These are phyloP conservation scores for Alternaria angustiovoidea DNA, from an alignment of 2,329 filamentous ascomycete species.

Conservation along the genomic window DNA sequence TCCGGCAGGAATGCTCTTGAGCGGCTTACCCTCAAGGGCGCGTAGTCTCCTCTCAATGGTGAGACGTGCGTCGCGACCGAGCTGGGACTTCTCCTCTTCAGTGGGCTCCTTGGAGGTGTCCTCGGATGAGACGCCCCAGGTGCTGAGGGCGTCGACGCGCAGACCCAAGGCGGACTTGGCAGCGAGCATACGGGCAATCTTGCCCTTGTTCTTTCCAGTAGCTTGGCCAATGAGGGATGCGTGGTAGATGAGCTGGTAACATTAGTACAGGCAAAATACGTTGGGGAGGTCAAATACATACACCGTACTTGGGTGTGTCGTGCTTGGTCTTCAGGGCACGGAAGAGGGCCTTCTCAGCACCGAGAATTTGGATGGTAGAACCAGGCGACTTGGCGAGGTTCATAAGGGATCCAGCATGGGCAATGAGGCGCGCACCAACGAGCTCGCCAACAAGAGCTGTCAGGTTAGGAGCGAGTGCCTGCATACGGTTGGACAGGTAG, in stretches of 20 bases:
- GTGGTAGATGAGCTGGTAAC: constrained; percentile 69
- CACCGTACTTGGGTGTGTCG: constrained; percentile 95
- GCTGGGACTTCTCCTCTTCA: constrained; percentile 85
- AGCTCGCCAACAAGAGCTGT: constrained; percentile 92
- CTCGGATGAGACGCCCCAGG: constrained; percentile 72
- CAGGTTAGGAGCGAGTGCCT: constrained; percentile 94
- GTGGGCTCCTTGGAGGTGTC: constrained; percentile 63
- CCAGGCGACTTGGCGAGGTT: constrained; percentile 94
- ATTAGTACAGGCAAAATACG: constrained; percentile 68
- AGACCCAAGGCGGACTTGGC: constrained; percentile 93
- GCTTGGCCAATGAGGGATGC: constrained; percentile 85
- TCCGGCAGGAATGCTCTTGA: constrained; percentile 71
- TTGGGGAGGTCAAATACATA: constrained; percentile 45
- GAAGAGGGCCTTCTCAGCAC: constrained; percentile 98
- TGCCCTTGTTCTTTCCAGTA: constrained; percentile 98
- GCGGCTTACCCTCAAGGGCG: constrained; percentile 87
- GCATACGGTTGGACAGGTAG: constrained; percentile 93
- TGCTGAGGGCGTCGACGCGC: constrained; percentile 87
- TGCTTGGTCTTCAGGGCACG: constrained; percentile 98
- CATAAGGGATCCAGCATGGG: constrained; percentile 92
- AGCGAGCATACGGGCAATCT: constrained; percentile 95
- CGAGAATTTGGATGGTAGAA: constrained; percentile 96
- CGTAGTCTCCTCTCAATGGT: constrained; percentile 80
- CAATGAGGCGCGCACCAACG: constrained; percentile 92
- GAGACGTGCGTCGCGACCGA: constrained; percentile 76